phyloP scores from a whole-genome alignment of 108 stramenopile genomes.

The Epithemia pelagica region DNA sequence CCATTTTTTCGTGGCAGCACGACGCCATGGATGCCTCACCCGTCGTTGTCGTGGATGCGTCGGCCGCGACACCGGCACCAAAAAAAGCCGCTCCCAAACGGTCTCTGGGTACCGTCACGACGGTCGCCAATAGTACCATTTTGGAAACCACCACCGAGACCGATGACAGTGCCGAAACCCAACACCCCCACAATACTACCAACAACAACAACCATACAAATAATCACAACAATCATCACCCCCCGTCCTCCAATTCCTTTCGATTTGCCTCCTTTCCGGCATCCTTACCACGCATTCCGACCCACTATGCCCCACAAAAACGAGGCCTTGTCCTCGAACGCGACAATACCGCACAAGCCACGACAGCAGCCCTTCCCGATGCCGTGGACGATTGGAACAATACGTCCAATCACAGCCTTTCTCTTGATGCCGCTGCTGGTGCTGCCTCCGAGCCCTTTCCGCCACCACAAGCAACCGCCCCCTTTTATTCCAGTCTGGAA shows the following conservation, averaged over 20 bases:
- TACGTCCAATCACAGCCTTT: not conserved
- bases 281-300: constrained; percentile 58
- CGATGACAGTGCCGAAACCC: not conserved
- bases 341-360: no score
- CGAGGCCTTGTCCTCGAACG: no score
- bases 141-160: constrained; percentile 3
- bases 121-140: not conserved
- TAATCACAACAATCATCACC: no score
- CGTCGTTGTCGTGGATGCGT: not conserved
- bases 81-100: not conserved
- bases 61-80: not conserved
- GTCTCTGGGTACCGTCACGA: constrained; percentile 6
- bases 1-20: not conserved
- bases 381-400: not conserved
- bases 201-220: no score
- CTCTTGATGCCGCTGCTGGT: no score
- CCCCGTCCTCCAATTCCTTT: constrained; percentile 28
- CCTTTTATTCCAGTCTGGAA: not conserved
- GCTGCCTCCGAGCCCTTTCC: no score
- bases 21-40: not conserved
- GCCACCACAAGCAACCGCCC: not conserved
- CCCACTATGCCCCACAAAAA: not conserved
- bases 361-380: not conserved
- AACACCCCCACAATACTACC: no score
- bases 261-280: constrained; percentile 78